phyloP scores from a whole-genome alignment of 2,329 filamentous ascomycete genomes.

The Aspergillus sp. region DNA sequence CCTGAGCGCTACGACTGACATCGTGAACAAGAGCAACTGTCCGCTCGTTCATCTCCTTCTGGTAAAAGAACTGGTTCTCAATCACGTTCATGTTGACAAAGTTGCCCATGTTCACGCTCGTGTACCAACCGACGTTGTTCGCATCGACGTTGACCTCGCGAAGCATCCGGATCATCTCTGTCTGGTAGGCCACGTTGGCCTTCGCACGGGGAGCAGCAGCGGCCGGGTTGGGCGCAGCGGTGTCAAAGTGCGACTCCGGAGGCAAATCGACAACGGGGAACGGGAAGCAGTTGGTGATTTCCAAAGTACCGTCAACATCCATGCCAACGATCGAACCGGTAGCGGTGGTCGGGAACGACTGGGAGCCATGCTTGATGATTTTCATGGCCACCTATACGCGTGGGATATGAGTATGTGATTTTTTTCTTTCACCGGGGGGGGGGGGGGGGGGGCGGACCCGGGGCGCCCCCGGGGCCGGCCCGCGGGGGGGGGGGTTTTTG shows the following conservation, averaged over 20 bases:
- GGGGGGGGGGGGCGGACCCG: too few relatives aligned
- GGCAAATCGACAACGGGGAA: constrained; percentile 77
- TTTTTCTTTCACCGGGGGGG: constrained; percentile 19
- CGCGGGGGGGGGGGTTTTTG: constrained; percentile 13
- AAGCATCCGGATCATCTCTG: constrained; percentile 93
- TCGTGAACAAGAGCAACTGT: constrained; percentile 90
- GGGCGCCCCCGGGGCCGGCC: too few relatives aligned
- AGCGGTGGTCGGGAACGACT: constrained; percentile 78
- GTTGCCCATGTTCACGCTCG: constrained; percentile 96
- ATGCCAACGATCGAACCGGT: constrained; percentile 90
- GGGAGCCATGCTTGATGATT: constrained; percentile 91
- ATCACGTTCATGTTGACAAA: constrained; percentile 92
- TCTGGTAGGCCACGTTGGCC: constrained; percentile 79
- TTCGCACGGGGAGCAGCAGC: constrained; percentile 88
- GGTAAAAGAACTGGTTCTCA: constrained; percentile 97
- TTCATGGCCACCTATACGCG: constrained; percentile 78
- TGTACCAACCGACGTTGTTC: constrained; percentile 98
- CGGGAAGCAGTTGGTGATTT: constrained; percentile 91
- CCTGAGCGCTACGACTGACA: constrained; percentile 89
- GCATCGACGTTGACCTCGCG: constrained; percentile 98
- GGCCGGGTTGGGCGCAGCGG: constrained; percentile 62
- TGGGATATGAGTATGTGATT: constrained; percentile 19
- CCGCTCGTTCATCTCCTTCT: constrained; percentile 81
- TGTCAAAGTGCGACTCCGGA: constrained; percentile 64
- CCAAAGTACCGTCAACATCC: constrained; percentile 72